A percentile compares a stretch with the other conserved stretches of the same genome.
These are phyloP conservation scores for Penicillium sp. DNA, from an alignment of 2,329 filamentous ascomycete species.

Conservation along the genomic window DNA sequence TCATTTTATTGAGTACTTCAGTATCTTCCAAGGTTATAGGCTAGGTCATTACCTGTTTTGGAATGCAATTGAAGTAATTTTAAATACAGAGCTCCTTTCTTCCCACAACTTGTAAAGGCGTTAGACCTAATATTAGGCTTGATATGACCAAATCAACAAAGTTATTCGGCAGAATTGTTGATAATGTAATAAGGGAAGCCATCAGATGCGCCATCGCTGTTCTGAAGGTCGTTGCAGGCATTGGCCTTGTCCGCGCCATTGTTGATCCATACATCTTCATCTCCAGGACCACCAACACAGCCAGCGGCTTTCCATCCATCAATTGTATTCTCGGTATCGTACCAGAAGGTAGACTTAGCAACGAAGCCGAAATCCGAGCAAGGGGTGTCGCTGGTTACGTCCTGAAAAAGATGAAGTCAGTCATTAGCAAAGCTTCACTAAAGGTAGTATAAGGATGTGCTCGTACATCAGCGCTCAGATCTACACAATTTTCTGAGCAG, in stretches of 20 bases:
- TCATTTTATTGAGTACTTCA: too few species aligned
- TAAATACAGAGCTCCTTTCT: too few species aligned
- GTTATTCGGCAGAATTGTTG: too few species aligned
- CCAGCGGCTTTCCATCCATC: not conserved
- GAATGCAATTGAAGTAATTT: too few species aligned
- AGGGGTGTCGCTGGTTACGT: not conserved
- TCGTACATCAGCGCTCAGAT: not conserved
- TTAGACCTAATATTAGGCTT: too few species aligned
- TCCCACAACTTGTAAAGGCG: too few species aligned
- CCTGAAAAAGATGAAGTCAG: not conserved
- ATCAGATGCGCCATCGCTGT: not conserved
- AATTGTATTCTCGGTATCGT: not conserved
- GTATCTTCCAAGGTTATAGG: too few species aligned
- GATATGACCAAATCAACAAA: too few species aligned
- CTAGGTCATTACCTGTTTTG: too few species aligned
- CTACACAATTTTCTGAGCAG: not conserved
- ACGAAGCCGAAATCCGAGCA: not conserved
- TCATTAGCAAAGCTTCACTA: too few species aligned
- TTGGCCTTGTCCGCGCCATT: not conserved
- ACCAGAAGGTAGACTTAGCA: not conserved
- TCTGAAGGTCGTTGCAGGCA: not conserved
- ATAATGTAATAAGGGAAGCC: too few species aligned
- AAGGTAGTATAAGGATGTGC: too few species aligned
- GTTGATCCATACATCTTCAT: not conserved
- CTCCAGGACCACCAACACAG: not conserved